Base-by-base conservation (phyloP, 148 eudicot species). In the Vaccinium macrocarpon region DNA sequence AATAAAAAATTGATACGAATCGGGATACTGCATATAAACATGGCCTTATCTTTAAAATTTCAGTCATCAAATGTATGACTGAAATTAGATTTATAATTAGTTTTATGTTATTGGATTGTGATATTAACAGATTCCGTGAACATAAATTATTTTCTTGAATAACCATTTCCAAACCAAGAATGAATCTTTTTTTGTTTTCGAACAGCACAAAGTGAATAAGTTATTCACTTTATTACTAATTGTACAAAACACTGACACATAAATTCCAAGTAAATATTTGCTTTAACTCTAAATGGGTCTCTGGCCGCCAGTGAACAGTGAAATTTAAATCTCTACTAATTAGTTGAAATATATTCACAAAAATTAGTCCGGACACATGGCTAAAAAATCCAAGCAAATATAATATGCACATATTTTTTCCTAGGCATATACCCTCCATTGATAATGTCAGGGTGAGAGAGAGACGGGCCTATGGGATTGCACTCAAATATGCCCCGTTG, bases 401-500 rank as follows among this genome's bases (percentile, higher is more conserved):
- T 64, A 64, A 25, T 66, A 66, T 12, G 72, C 18, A 25, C 27
- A 49, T 49, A 27, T 16, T 6, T 78, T 18, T 78, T 16, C 23
- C 0, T 78, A 52, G 12, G 9, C 13, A 50, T 11, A 25, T 16
- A 29, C 19, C 12, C 77, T 18, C 76, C 9, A 48, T 66, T 62
- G 83, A 38, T 52, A 49, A 48, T 23, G 2, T 35, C 38, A 35
- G 38, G 2, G 38, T 35, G 56, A 74, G 72, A 57, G 49, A 6
- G 48, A 52, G 51, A 64, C 48, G 66, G 62, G 78, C 50, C 78
- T 76, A 84, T 78, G 85, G 82, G 85, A 84, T 84, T 62, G 59
- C 82, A 84, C 81, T 84, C 85, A 84, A 84, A 84, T 84, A 64
- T 84, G 48, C 73, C 82, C 76, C 76, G 29, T 78, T 64, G 80